A percentile compares a stretch with the other conserved stretches of the same genome.
These are phyloP conservation scores for Hemileccinum impolitum DNA, from an alignment of 768 basidiomycete genomes.

Conservation along the genomic window DNA sequence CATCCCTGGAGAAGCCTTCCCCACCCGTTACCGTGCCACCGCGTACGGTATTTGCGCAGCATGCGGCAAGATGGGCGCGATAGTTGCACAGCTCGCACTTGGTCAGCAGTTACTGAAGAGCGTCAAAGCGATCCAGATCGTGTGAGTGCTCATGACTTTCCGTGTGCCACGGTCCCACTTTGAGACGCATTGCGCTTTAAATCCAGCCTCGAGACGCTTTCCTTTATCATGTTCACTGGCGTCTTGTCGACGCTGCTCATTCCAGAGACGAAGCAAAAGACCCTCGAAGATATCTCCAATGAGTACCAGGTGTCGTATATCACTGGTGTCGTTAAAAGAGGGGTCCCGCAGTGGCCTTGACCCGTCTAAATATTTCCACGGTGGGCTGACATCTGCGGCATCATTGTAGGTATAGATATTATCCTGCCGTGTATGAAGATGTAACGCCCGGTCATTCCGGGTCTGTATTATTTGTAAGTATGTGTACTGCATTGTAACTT, in stretches of 20 bases:
- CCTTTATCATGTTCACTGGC: conserved; percentile 82
- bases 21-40: conserved; percentile 67
- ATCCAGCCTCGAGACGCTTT: conserved; percentile 67
- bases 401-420: too few species aligned
- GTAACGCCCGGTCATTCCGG: not conserved
- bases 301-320: conserved; percentile 67
- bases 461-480: too few species aligned
- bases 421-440: too few species aligned
- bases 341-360: conserved; percentile 8
- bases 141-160: conserved; percentile 43
- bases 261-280: conserved; percentile 70
- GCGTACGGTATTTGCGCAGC: conserved; percentile 81
- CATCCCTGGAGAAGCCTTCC: conserved; percentile 75
- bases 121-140: conserved; percentile 56
- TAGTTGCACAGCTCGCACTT: conserved; percentile 77
- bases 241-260: conserved; percentile 76
- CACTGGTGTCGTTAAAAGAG: conserved; percentile 12
- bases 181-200: not conserved
- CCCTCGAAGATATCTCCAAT: conserved; percentile 70
- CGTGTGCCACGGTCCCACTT: not conserved
- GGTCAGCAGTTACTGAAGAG: conserved; percentile 54
- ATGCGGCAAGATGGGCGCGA: conserved; percentile 68
- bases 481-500: too few species aligned
- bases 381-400: too few species aligned
- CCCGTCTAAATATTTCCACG: not conserved